Base-by-base conservation (phyloP, 257 asterid genomes). In the Fraxinus quadrangulata region DNA sequence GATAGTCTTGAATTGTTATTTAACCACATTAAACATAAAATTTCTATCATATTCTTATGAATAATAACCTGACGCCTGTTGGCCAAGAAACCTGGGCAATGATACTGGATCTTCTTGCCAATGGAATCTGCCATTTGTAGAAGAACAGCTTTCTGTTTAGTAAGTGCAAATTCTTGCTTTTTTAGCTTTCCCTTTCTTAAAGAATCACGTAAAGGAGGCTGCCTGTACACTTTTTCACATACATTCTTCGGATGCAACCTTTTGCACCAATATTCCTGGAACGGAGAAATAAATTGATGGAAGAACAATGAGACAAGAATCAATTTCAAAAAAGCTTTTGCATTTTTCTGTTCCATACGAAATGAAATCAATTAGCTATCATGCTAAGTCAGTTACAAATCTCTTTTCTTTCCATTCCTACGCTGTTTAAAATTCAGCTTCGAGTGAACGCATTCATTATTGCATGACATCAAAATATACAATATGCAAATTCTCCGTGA, bases 211-310 rank as follows among this genome's bases (percentile, higher is more conserved):
- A 96, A 81, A 80, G 99, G 96, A 70, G 99, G 98, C 82, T 96
- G 99, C 86, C 98, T 87, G 82, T 96, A 96, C 26, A 96, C 99
- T 82, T 96, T 93, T 87, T 96, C 99, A 28, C 98, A 96, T 51
- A 96, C 99, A 87, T 87, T 86, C 88, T 96, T 96, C 3, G 99
- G 99, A 82, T 96, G 98, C 83, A 85, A 86, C 86, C 92, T 87
- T 85, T 93, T 96, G 86, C 98, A 96, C 99, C 99, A 96, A 82
- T 92, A 93, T 84, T 96, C 99, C 99, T 96, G 79, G 37, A 54
- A 80, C 79, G 39, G 70, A 42, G 49, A 31, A 68, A 77, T 66
- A 69, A 36, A 65, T 28, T 72, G 45, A 40, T 33, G 28, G 30
- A 75, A 26, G 19, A 40, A 49, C 28, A 77, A 76, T 51, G 71